A percentile compares a stretch with the other conserved stretches of the same genome.
Conservation (phyloP, 2,329 filamentous ascomycete genomes). For the Pseudogymnoascus sp. region DNA sequence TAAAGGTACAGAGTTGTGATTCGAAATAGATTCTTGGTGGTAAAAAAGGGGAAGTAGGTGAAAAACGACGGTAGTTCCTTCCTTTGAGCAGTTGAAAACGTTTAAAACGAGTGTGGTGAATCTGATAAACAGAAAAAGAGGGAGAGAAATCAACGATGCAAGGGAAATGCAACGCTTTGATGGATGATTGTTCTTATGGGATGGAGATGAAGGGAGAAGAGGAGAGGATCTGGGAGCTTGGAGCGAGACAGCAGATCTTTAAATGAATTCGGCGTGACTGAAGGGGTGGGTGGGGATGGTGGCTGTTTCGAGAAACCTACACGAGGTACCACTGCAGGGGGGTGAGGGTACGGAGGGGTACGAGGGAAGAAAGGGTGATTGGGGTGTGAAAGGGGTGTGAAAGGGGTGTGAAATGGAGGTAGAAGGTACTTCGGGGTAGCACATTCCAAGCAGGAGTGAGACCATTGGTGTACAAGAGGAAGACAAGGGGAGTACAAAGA, state of each 20-base stretch:
- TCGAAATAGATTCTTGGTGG: neutral
- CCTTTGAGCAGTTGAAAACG: neutral
- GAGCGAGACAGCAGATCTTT: neutral
- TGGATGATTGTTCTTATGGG: neutral
- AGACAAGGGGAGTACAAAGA: too few species aligned
- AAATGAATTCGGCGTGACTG: neutral
- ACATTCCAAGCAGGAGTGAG: too few species aligned
- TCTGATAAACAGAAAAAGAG: neutral
- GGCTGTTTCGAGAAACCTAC: neutral
- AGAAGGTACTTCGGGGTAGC: too few species aligned
- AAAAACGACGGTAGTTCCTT: neutral
- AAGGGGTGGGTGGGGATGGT: neutral
- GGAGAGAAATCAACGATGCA: neutral
- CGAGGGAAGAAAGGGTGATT: neutral
- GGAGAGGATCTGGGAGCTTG: too few species aligned
- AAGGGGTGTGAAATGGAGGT: too few species aligned
- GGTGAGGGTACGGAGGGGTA: neutral
- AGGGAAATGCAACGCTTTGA: neutral
- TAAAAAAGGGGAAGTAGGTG: neutral
- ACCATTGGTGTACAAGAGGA: too few species aligned
- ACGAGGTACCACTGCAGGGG: neutral
- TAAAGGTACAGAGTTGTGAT: neutral
- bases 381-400: too few species aligned
- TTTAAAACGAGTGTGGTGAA: slow-evolving; percentile 8
- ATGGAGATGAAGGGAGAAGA: neutral